Base-by-base conservation (phyloP, 1,139 yeast genomes). In the Geotrichum histeridarum region DNA sequence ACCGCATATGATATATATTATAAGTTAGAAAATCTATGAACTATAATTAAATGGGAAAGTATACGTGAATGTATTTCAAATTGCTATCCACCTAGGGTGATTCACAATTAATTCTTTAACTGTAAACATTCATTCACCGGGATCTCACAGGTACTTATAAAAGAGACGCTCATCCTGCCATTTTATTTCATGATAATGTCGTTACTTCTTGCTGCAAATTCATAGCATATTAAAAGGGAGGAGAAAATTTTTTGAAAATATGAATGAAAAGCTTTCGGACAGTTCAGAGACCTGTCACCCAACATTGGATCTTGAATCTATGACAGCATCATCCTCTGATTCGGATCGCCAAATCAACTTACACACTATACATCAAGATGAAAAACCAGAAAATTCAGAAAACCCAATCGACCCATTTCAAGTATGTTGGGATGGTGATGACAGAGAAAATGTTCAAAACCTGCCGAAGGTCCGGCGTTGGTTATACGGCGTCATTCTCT, bases 401-500 rank as follows among this genome's bases (percentile, higher is more conserved):
- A 5, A 22, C 27, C 27, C 27, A 22, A 22, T 22, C 6, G 60
- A 56, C 39, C 50, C 70, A 65, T 59, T 73, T 67, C 2, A 53
- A 14, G 27, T 70, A 64, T 41, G 61, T 57, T 49, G 70, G 67
- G 63, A 64, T 12, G 81, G 80, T 60, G 85, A 83, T 63, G 47
- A 32, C 33, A 78, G 80, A 5, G 83, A 80, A 58, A 78, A 82
- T 64, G 77, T 84, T 8, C 59, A 64, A 14, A 59, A 60, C 22
- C 59, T 73, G 77, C 68, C 78, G 1, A 58, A 64, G 38, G 33
- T 57, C 8, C 57, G 74, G 15, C 81, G 81, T 63, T 81, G 86
- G 80, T 53, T 72, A 22, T 81, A 83, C 48, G 77, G 86, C 0
- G 42, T 77, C 8, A 63, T 84, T 0, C 67, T 83, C 27, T 74